Evolutionary conservation across 2,329 filamentous ascomycete genomes (phyloP), one percentile per base, ranked within the genome.

Genomic region (Zymoseptoria passerinii): DNA sequence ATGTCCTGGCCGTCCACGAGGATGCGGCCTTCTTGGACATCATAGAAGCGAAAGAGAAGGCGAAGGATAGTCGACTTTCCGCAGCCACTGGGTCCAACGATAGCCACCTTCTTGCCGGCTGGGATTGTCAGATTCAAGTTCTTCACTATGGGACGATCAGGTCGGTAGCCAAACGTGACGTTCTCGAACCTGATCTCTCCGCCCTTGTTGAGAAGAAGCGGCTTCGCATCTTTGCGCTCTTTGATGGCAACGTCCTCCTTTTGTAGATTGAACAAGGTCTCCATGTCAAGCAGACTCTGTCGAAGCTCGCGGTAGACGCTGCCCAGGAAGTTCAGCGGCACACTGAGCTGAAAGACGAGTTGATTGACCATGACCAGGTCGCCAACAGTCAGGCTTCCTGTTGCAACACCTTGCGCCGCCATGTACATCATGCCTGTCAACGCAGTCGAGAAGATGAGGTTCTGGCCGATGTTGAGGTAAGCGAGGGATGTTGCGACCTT

Each of bases 281-380:
- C 94, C 94, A 99, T 99, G 72, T 99, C 95, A 35, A 99, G 80
- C 50, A 99, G 80, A 20, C 90, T 96, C 76, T 99, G 94, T 57
- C 94, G 83, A 56, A 99, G 81, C 76, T 99, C 94, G 66, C 94
- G 88, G 73, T 99, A 99, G 10, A 99, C 92, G 13, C 91, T 95
- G n/a, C 94, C 94, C 3, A 99, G 80, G 74, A 99, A 99, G 79
- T 99, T 99, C 60, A 99, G 82, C 0, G 94, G 94, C 3, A 99
- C 90, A 0, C 91, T 96, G 5, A 99, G 85, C 75, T 99, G 94
- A 76, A 99, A 99, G 59, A 99, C 92, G 18, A 99, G 85, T 78
- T 97, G 94, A 73, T 99, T 99, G 66, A 99, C 90, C 90, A 99
- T 95, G 71, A 99, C 94, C 29, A 99, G 80, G 71, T 99, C 95